A percentile compares a stretch with the other conserved stretches of the same genome.
Evolutionary conservation across 2,329 filamentous ascomycete species (phyloP).

Genomic region (Diaporthe ilicicola): DNA sequence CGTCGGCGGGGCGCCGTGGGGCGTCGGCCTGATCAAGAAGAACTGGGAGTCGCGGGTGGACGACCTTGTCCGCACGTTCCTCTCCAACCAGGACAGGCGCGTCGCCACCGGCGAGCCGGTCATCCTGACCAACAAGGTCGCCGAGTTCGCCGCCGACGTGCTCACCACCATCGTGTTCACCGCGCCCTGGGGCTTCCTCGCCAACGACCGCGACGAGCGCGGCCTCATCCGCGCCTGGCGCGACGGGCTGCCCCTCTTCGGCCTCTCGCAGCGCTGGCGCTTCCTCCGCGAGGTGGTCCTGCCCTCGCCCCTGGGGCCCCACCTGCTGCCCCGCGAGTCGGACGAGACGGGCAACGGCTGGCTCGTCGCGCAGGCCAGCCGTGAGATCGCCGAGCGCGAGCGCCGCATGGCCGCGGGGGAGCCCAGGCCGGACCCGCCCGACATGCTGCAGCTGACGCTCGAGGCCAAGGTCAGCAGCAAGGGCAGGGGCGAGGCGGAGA

Average conservation of each 20-base stretch:
- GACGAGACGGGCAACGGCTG: constrained; percentile 20
- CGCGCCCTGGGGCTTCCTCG: constrained; percentile 48
- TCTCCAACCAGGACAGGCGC: constrained; percentile 43
- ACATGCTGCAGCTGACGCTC: constrained; percentile 17
- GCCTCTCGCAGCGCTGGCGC: constrained; percentile 44
- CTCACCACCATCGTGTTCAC: constrained; percentile 50
- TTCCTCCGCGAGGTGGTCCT: constrained; percentile 46
- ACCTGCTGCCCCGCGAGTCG: constrained; percentile 1
- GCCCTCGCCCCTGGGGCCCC: constrained; percentile 26
- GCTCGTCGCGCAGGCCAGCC: constrained; percentile 12
- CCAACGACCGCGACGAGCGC: constrained; percentile 48
- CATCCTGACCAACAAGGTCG: constrained; percentile 47
- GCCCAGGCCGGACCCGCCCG: background rate
- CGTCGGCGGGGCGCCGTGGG: constrained; percentile 44
- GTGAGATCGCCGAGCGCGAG: constrained; percentile 12
- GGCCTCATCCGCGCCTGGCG: constrained; percentile 47
- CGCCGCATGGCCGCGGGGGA: background rate
- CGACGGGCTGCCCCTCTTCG: constrained; percentile 47
- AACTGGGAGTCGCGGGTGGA: constrained; percentile 49
- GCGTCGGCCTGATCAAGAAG: constrained; percentile 48
- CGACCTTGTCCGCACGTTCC: constrained; percentile 44
- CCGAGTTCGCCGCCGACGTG: constrained; percentile 51
- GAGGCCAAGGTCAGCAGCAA: constrained; percentile 6
- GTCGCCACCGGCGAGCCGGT: constrained; percentile 38
- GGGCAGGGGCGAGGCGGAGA: too few relatives aligned